These are phyloP conservation scores for Tephrocybe sp. DNA, from an alignment of 768 basidiomycete genomes.

Conservation along the genomic window DNA sequence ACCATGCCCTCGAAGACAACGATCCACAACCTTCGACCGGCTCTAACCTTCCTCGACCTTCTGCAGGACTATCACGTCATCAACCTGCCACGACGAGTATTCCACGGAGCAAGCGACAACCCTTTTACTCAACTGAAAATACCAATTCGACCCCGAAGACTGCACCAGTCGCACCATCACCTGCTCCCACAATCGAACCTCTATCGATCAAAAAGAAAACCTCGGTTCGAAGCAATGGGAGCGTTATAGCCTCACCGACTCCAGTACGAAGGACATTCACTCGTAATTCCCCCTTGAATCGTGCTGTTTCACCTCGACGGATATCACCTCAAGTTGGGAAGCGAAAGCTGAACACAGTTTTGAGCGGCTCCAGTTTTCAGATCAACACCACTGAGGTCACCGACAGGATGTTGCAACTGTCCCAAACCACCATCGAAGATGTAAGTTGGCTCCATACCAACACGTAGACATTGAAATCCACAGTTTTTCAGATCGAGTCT, in stretches of 20 bases:
- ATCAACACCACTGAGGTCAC: constrained; percentile 35
- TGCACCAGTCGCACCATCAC: constrained; percentile 26
- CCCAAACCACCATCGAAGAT: constrained; percentile 62
- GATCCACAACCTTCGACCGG: constrained; percentile 19
- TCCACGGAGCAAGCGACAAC: constrained; percentile 72
- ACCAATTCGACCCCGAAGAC: constrained; percentile 55
- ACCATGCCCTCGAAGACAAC: constrained; percentile 36
- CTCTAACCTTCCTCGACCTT: constrained; percentile 18
- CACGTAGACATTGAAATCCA: not conserved
- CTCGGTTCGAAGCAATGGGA: constrained; percentile 51
- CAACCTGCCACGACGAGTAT: constrained; percentile 44
- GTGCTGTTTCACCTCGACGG: constrained; percentile 45
- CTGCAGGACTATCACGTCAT: constrained; percentile 25
- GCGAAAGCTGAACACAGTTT: constrained; percentile 31
- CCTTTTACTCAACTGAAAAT: constrained; percentile 56
- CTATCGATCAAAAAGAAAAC: constrained; percentile 85
- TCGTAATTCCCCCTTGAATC: constrained; percentile 56
- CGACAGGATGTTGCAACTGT: constrained; percentile 47
- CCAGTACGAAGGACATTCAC: constrained; percentile 39
- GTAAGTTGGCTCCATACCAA: constrained; percentile 39
- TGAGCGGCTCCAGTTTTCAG: constrained; percentile 21
- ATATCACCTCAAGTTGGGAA: constrained; percentile 55
- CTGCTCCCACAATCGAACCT: constrained; percentile 60
- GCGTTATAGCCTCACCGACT: constrained; percentile 35
- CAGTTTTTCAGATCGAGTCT: constrained; percentile 57